Evolutionary conservation across 371 early-diverging fungal genomes (phyloP).

Genomic region (Fennellomyces sp.): DNA sequence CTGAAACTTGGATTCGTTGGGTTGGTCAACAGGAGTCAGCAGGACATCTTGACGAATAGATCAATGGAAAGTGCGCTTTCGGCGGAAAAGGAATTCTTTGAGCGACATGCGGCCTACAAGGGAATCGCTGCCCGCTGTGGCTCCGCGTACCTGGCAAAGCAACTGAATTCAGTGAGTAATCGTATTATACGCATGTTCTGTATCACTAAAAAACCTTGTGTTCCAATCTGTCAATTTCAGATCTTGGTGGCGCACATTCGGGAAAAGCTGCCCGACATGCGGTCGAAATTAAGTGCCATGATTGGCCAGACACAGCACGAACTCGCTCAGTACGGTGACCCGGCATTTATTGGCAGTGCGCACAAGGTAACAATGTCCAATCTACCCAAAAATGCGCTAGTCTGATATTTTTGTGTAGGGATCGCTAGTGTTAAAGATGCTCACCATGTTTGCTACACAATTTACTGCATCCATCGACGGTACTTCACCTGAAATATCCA

Average conservation of each 20-base stretch:
- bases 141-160: conserved; percentile 77
- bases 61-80: conserved; percentile 78
- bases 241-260: conserved; percentile 83
- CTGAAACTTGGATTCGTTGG: conserved; percentile 92
- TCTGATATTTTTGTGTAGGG: conserved; percentile 39
- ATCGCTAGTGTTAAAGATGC: conserved; percentile 72
- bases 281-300: conserved; percentile 77
- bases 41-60: conserved; percentile 83
- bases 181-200: not conserved
- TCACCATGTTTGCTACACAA: conserved; percentile 83
- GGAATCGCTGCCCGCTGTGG: conserved; percentile 85
- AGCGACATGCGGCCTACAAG: conserved; percentile 79
- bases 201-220: not conserved
- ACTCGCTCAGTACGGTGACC: conserved; percentile 74
- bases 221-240: conserved; percentile 28
- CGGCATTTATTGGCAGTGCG: conserved; percentile 45
- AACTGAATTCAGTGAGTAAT: conserved; percentile 71
- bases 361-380: not conserved
- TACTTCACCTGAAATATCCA: conserved; percentile 81
- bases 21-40: conserved; percentile 89
- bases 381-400: not conserved
- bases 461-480: conserved; percentile 87
- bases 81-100: conserved; percentile 82
- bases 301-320: conserved; percentile 86
- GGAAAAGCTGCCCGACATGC: conserved; percentile 82